These are phyloP conservation scores for Helotiales sp. DNA, from an alignment of 2,329 filamentous ascomycete genomes.

Conservation along the genomic window DNA sequence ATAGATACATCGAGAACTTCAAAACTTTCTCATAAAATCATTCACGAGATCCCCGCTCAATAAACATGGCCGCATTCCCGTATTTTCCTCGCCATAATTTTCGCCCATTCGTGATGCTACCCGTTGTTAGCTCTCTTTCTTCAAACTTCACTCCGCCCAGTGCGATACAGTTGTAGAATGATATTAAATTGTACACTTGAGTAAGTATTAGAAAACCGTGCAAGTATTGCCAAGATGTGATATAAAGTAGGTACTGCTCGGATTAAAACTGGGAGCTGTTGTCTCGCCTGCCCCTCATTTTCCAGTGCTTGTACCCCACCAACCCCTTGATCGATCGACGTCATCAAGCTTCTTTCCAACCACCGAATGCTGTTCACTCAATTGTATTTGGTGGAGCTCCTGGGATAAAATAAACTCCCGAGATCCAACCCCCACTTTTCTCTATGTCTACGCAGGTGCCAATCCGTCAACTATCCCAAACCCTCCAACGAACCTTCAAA, in stretches of 20 bases:
- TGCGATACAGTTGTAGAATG: background rate
- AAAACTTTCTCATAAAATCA: constrained; percentile 12
- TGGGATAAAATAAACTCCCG: background rate
- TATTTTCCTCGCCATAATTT: constrained; percentile 37
- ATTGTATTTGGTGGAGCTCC: background rate
- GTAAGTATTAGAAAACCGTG: too few species aligned
- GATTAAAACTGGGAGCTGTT: too few species aligned
- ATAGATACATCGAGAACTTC: background rate
- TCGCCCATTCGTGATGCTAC: constrained; percentile 41
- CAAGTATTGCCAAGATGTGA: background rate
- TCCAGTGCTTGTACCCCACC: constrained; percentile 5
- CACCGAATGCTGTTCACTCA: too few species aligned
- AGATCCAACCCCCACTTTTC: background rate
- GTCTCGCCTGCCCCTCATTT: background rate
- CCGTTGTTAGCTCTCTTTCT: background rate
- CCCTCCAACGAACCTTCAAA: background rate
- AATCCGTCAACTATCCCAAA: constrained; percentile 1
- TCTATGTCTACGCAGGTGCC: background rate
- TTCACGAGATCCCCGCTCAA: constrained; percentile 7
- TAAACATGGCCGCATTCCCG: constrained; percentile 42
- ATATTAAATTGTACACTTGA: background rate
- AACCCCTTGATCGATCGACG: constrained; percentile 6
- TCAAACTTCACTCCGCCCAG: background rate
- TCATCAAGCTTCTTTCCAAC: constrained; percentile 9
- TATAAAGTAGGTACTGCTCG: too few species aligned